phyloP scores from a whole-genome alignment of 148 eudicot species.

The Rhododendron molle region DNA sequence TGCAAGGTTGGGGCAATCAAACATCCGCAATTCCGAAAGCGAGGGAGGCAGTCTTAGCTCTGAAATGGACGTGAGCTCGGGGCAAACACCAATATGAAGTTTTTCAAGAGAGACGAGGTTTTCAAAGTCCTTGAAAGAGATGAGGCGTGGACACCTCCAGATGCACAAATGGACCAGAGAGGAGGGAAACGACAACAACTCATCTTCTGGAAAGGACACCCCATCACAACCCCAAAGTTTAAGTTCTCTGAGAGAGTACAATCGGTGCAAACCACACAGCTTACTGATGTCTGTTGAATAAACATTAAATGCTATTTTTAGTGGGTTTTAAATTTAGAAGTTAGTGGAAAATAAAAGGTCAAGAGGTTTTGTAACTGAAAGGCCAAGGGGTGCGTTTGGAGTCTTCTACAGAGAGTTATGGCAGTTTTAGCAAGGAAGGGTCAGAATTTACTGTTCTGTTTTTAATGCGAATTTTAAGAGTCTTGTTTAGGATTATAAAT shows the following conservation, averaged over 20 bases:
- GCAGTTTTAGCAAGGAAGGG: too few species aligned
- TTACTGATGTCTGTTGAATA: not conserved
- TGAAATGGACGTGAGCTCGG: not conserved
- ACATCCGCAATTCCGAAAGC: too few species aligned
- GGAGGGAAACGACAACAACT: not conserved
- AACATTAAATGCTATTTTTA: too few species aligned
- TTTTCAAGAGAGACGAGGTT: not conserved
- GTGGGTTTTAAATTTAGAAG: too few species aligned
- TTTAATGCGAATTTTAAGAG: too few species aligned
- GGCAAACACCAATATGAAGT: not conserved
- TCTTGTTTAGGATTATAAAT: too few species aligned
- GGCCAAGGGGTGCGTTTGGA: too few species aligned
- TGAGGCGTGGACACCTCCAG: not conserved
- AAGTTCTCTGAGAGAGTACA: not conserved
- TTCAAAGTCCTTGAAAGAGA: not conserved
- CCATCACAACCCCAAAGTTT: not conserved
- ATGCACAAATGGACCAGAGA: fast-evolving
- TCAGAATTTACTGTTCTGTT: too few species aligned
- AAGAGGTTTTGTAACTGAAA: too few species aligned
- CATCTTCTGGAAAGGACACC: not conserved
- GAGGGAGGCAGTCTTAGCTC: not conserved
- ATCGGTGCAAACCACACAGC: not conserved
- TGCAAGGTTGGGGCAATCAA: too few species aligned
- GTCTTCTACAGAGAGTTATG: too few species aligned
- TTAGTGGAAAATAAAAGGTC: too few species aligned